These are phyloP conservation scores for Agarophyton chilense DNA, from an alignment of 23 red algal genomes.

Conservation along the genomic window DNA sequence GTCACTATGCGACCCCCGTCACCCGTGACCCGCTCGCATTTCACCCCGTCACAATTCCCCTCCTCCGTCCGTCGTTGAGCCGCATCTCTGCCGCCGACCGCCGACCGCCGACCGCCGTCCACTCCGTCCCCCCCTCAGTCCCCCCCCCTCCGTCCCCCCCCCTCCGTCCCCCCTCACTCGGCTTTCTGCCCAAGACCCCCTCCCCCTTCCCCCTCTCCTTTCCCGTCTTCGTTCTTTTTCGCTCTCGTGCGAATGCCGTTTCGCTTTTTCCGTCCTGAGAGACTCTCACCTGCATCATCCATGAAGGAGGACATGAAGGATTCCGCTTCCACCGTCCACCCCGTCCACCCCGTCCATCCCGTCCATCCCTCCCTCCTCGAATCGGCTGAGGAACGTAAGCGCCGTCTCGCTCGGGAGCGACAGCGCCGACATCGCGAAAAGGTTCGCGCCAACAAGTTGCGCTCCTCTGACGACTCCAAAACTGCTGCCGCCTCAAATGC, in stretches of 20 bases:
- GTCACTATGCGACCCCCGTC: background rate
- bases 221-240: too few species aligned
- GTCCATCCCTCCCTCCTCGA: background rate
- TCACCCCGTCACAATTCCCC: background rate
- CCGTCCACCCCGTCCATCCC: too few species aligned
- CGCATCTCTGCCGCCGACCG: background rate
- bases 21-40: background rate
- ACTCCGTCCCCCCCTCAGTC: background rate
- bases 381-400: slow-evolving; percentile 58
- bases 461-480: background rate
- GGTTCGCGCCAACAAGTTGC: slow-evolving; percentile 4
- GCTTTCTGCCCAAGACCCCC: too few species aligned
- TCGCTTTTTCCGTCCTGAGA: background rate
- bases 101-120: background rate
- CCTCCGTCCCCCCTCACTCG: background rate
- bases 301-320: slow-evolving; percentile 28
- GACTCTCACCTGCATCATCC: background rate
- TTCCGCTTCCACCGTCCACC: background rate
- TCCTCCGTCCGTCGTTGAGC: background rate
- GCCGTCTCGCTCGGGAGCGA: slow-evolving; percentile 60
- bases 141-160: background rate
- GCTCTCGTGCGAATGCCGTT: background rate
- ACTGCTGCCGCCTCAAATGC: background rate
- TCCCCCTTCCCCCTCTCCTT: too few species aligned
- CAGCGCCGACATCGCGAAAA: slow-evolving; percentile 52